A percentile compares a stretch with the other conserved stretches of the same genome.
Evolutionary conservation across 1,284 basidiomycete species (phyloP).

Genomic region (Apiotrichum sp.): DNA sequence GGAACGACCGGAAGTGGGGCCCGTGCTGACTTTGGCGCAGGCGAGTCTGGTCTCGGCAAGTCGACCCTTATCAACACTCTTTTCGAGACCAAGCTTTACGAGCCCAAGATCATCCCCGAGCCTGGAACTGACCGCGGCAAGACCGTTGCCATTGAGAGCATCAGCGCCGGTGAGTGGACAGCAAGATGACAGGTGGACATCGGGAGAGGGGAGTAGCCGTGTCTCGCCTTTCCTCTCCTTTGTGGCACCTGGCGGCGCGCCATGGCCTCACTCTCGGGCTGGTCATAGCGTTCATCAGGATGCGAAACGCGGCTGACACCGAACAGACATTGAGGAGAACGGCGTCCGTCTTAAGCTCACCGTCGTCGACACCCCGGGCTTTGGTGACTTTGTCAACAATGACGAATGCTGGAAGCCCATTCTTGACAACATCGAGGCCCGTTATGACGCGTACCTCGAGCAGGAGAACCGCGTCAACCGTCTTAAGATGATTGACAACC

Average conservation of each 20-base stretch:
- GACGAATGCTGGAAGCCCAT: conserved; percentile 98
- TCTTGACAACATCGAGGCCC: conserved; percentile 90
- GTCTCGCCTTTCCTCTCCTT: not conserved
- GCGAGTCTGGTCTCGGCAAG: conserved; percentile 95
- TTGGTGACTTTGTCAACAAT: conserved; percentile 97
- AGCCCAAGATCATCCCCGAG: conserved; percentile 71
- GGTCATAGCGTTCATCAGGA: too few relatives aligned
- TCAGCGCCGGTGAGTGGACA: conserved; percentile 71
- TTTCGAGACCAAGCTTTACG: conserved; percentile 90
- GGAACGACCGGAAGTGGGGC: conserved; percentile 5
- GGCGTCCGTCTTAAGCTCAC: conserved; percentile 88
- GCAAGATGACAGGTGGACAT: too few relatives aligned
- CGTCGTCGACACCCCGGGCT: conserved; percentile 96
- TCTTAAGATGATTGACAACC: conserved; percentile 47
- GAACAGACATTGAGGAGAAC: conserved; percentile 90
- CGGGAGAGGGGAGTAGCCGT: too few relatives aligned
- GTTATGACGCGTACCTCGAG: conserved; percentile 92
- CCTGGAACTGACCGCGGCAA: conserved; percentile 80
- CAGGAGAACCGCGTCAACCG: conserved; percentile 95
- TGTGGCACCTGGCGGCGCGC: not conserved
- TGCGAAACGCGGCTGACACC: conserved; percentile 6
- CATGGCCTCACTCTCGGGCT: too few relatives aligned
- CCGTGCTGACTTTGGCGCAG: conserved; percentile 49
- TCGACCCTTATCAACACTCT: conserved; percentile 96
- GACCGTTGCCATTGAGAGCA: conserved; percentile 93